Conservation (phyloP, 2,329 filamentous ascomycete species). For the Fusarium scirpi region DNA sequence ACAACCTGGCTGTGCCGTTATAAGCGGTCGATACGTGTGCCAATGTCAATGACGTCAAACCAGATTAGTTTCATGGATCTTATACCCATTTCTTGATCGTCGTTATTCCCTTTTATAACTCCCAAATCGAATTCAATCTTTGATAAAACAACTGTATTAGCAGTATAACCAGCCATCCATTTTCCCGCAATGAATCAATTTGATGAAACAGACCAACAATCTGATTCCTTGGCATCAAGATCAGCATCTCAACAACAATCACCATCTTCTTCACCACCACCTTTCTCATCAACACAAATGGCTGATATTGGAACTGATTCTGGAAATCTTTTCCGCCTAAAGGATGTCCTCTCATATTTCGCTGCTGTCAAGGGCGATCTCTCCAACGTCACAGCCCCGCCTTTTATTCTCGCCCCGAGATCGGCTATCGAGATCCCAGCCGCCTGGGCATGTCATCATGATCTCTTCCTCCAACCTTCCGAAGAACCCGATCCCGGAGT, state of each 20-base stretch:
- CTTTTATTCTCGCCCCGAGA: conserved; percentile 61
- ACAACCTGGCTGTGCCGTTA: conserved; percentile 19
- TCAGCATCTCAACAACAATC: background rate
- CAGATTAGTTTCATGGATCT: background rate
- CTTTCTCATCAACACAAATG: conserved; percentile 9
- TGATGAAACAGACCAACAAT: background rate
- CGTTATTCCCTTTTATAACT: background rate
- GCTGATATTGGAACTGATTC: conserved; percentile 19
- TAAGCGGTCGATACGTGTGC: conserved; percentile 6
- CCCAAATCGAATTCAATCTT: background rate
- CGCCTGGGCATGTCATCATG: conserved; percentile 56
- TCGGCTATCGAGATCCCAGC: conserved; percentile 65
- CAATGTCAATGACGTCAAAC: conserved; percentile 31
- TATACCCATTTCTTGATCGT: conserved; percentile 6
- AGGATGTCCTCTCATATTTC: conserved; percentile 25
- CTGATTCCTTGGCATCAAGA: conserved; percentile 12
- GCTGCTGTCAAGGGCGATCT: conserved; percentile 60
- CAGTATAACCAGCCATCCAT: background rate
- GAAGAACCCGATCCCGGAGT: conserved; percentile 23
- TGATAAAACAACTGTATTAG: background rate
- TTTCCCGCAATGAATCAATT: background rate
- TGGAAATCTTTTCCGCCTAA: conserved; percentile 17
- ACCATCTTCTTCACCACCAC: background rate
- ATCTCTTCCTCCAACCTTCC: conserved; percentile 26
- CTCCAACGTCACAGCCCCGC: conserved; percentile 64